A percentile compares a stretch with the other conserved stretches of the same genome.
phyloP scores from a whole-genome alignment of 169 alveolate genomes.

The Plasmodium falciparum region DNA sequence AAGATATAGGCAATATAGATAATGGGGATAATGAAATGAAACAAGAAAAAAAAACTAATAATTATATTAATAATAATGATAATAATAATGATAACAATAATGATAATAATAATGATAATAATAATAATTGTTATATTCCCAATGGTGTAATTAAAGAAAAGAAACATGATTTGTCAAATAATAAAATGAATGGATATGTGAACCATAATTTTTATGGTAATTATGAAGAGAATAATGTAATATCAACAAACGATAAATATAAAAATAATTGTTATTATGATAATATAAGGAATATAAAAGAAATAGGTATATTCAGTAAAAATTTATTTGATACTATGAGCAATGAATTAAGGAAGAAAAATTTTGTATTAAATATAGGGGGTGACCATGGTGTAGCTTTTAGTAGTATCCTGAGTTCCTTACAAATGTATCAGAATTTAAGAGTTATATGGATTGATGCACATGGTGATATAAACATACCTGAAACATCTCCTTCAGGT shows the following conservation, averaged over 20 bases:
- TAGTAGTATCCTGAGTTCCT: slow-evolving; percentile 77
- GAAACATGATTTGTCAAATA: neutral
- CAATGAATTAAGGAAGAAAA: slow-evolving; percentile 48
- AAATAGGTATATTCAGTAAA: slow-evolving; percentile 44
- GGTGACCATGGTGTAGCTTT: slow-evolving; percentile 86
- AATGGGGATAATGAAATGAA: neutral
- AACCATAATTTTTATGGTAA: neutral
- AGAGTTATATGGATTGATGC: slow-evolving; percentile 86
- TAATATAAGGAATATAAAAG: slow-evolving; percentile 38
- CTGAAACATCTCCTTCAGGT: slow-evolving; percentile 81
- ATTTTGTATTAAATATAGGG: slow-evolving; percentile 79
- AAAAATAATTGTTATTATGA: slow-evolving; percentile 7
- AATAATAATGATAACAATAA: neutral
- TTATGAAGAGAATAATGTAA: neutral
- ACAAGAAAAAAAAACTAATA: neutral
- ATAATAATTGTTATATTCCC: neutral
- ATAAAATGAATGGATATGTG: neutral
- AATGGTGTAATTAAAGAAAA: neutral
- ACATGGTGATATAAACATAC: slow-evolving; percentile 84
- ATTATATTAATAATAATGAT: too few relatives aligned
- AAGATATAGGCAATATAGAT: slow-evolving; percentile 55
- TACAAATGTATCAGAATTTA: slow-evolving; percentile 65
- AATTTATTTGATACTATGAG: slow-evolving; percentile 30
- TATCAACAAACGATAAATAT: neutral
- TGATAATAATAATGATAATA: neutral